Evolutionary conservation across 2,329 filamentous ascomycete genomes (phyloP).

Genomic region (Didymella pomorum): DNA sequence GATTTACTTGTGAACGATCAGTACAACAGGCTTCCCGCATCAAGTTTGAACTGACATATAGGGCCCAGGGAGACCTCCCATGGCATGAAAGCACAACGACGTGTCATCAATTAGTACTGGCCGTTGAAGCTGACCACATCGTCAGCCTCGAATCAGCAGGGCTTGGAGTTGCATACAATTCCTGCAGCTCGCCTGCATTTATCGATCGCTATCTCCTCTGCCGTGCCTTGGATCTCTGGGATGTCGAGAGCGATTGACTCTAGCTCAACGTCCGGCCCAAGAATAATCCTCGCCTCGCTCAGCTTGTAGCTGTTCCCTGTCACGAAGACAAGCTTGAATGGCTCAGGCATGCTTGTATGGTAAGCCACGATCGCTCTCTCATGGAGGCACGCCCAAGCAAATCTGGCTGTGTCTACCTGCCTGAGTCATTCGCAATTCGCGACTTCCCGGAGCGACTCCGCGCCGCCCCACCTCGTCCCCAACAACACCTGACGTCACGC

Average conservation of each 20-base stretch:
- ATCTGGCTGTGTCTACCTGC: too few species aligned
- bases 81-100: not conserved
- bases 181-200: not conserved
- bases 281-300: not conserved
- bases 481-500: not conserved
- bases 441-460: not conserved
- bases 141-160: not conserved
- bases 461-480: not conserved
- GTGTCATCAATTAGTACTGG: conserved; percentile 1
- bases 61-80: not conserved
- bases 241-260: not conserved
- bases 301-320: not conserved
- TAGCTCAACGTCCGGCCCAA: not conserved
- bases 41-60: not conserved
- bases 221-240: not conserved
- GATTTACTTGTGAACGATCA: not conserved
- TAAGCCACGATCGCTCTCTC: not conserved
- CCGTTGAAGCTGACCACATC: not conserved
- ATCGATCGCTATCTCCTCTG: not conserved
- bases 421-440: not conserved
- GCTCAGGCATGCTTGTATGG: not conserved
- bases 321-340: conserved; percentile 1
- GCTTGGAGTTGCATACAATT: not conserved
- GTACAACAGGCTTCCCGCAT: not conserved
- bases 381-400: not conserved